These are phyloP conservation scores for Leccinum pseudoinsigne DNA, from an alignment of 1,284 basidiomycete species.

Conservation along the genomic window DNA sequence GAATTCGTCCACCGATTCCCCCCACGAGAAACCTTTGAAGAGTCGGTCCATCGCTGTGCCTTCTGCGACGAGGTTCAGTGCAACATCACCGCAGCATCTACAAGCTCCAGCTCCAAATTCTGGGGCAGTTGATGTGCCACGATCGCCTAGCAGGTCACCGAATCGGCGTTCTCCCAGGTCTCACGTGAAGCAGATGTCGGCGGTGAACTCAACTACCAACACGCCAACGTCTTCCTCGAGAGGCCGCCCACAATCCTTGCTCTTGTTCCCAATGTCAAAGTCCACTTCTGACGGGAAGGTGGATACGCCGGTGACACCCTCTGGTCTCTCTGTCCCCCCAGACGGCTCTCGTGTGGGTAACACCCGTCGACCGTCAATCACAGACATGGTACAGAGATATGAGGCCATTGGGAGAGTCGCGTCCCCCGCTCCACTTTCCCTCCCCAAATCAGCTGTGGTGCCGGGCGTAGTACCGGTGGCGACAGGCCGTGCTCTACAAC, in stretches of 20 bases:
- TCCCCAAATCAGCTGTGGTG: slow-evolving; percentile 34
- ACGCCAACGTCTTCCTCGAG: slow-evolving; percentile 34
- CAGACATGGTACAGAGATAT: slow-evolving; percentile 78
- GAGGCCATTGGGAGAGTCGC: slow-evolving; percentile 54
- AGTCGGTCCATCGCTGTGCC: slow-evolving; percentile 19
- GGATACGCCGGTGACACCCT: slow-evolving; percentile 32
- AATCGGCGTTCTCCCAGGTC: slow-evolving; percentile 27
- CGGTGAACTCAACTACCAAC: slow-evolving; percentile 25
- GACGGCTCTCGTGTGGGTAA: slow-evolving; percentile 39
- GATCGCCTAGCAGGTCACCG: slow-evolving; percentile 34
- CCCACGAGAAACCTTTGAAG: slow-evolving; percentile 24
- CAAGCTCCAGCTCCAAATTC: slow-evolving; percentile 17
- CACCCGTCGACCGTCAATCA: slow-evolving; percentile 68
- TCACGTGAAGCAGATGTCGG: slow-evolving; percentile 30
- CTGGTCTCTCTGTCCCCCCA: slow-evolving; percentile 44
- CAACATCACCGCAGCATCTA: slow-evolving; percentile 35
- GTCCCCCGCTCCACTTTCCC: slow-evolving; percentile 23
- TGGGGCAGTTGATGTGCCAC: slow-evolving; percentile 19
- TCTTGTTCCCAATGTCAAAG: slow-evolving; percentile 60
- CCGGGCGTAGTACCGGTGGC: slow-evolving; percentile 17
- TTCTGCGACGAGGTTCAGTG: slow-evolving; percentile 21
- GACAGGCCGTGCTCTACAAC: slow-evolving; percentile 27
- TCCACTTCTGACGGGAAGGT: slow-evolving; percentile 38
- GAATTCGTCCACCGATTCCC: slow-evolving; percentile 20
- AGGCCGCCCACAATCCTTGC: slow-evolving; percentile 73